Evolutionary conservation across 2,329 filamentous ascomycete species (phyloP).

Genomic region (Diaporthe sp.): DNA sequence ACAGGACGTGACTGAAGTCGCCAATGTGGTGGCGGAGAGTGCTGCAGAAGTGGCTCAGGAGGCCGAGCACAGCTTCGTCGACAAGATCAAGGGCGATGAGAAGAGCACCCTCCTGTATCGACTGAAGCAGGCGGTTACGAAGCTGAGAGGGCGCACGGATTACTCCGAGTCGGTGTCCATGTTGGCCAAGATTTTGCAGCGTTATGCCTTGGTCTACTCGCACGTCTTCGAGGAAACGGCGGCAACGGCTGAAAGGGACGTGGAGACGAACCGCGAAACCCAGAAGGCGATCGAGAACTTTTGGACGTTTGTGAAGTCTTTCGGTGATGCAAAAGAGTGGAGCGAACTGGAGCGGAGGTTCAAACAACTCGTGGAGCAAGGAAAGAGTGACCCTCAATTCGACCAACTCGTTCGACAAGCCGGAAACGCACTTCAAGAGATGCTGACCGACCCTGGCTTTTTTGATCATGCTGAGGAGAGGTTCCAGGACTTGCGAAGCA

Average conservation of each 20-base stretch:
- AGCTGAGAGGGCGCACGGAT: slow-evolving; percentile 81
- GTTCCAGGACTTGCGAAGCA: slow-evolving; percentile 64
- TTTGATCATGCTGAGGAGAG: slow-evolving; percentile 78
- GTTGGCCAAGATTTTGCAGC: slow-evolving; percentile 79
- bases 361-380: slow-evolving; percentile 79
- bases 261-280: slow-evolving; percentile 80
- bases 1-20: slow-evolving; percentile 67
- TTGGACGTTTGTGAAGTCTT: slow-evolving; percentile 83
- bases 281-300: slow-evolving; percentile 84
- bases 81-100: slow-evolving; percentile 81
- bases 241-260: slow-evolving; percentile 76
- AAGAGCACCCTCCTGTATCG: slow-evolving; percentile 80
- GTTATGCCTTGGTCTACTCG: slow-evolving; percentile 84
- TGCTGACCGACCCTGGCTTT: slow-evolving; percentile 89
- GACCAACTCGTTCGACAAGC: slow-evolving; percentile 82
- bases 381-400: slow-evolving; percentile 84
- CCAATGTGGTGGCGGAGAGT: slow-evolving; percentile 66
- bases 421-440: slow-evolving; percentile 80
- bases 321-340: slow-evolving; percentile 83
- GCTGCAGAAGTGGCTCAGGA: slow-evolving; percentile 67
- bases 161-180: slow-evolving; percentile 90
- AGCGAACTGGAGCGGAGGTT: slow-evolving; percentile 78
- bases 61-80: slow-evolving; percentile 77
- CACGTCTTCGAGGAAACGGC: slow-evolving; percentile 77
- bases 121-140: slow-evolving; percentile 81